A percentile compares a stretch with the other conserved stretches of the same genome.
Conservation (phyloP, 805 yeast genomes). For the Candida xyloterini region DNA sequence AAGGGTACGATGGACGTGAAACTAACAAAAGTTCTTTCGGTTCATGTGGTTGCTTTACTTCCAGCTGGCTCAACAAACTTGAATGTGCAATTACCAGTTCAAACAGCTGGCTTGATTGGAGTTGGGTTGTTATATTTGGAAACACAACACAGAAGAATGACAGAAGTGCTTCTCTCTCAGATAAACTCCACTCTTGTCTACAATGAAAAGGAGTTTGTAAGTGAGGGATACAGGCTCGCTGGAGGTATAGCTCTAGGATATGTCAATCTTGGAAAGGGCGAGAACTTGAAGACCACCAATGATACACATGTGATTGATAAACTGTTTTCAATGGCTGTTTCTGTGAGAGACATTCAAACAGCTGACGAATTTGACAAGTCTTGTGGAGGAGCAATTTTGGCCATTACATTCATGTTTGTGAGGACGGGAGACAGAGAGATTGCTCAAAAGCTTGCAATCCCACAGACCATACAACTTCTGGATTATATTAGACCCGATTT, state of each 20-base stretch:
- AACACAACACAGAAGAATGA: constrained; percentile 81
- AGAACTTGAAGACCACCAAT: constrained; percentile 43
- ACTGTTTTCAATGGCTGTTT: constrained; percentile 54
- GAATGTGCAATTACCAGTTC: constrained; percentile 78
- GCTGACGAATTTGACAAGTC: constrained; percentile 58
- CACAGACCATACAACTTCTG: constrained; percentile 53
- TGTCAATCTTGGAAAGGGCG: constrained; percentile 76
- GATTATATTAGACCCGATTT: constrained; percentile 80
- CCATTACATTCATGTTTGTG: constrained; percentile 70
- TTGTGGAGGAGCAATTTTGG: constrained; percentile 71
- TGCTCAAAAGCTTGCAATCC: constrained; percentile 60
- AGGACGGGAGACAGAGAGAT: constrained; percentile 58
- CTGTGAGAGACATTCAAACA: constrained; percentile 62
- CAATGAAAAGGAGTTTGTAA: constrained; percentile 55
- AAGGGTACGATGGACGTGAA: constrained; percentile 81
- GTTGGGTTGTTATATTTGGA: constrained; percentile 80
- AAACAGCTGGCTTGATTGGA: constrained; percentile 88
- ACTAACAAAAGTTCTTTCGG: constrained; percentile 85
- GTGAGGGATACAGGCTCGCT: constrained; percentile 80
- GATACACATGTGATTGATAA: constrained; percentile 65
- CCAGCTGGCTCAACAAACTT: constrained; percentile 91
- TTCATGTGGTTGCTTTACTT: constrained; percentile 85
- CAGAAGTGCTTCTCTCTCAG: constrained; percentile 72
- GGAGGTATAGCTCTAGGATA: constrained; percentile 89
- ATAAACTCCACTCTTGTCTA: constrained; percentile 51